Evolutionary conservation across 2,329 filamentous ascomycete genomes (phyloP).

Genomic region (Cladophialophora chaetospira): DNA sequence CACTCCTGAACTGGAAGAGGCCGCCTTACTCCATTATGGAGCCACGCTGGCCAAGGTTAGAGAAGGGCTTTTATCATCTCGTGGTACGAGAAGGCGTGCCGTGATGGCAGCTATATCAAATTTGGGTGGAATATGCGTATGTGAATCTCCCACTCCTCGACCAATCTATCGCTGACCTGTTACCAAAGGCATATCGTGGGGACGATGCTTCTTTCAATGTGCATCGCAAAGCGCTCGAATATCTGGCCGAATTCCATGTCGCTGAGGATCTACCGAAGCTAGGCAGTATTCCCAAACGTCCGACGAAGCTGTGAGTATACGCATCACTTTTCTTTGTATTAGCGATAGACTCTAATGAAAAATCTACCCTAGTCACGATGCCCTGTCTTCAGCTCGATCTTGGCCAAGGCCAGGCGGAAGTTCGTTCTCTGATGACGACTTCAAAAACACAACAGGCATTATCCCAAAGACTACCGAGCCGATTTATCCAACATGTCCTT

Average conservation of each 20-base stretch:
- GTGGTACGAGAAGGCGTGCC: constrained; percentile 1
- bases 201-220: constrained; percentile 1
- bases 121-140: constrained; percentile 20
- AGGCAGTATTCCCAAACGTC: neutral
- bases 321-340: neutral
- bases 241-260: neutral
- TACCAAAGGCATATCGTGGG: constrained; percentile 3
- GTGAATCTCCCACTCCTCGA: neutral
- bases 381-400: constrained; percentile 3
- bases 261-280: neutral
- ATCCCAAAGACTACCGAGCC: neutral
- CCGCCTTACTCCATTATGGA: constrained; percentile 22
- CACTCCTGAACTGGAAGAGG: constrained; percentile 11
- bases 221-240: constrained; percentile 3
- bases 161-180: neutral
- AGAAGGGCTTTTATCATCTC: constrained; percentile 1
- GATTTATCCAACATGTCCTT: constrained; percentile 41
- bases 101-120: constrained; percentile 20
- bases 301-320: neutral
- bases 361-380: neutral
- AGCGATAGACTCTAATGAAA: neutral
- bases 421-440: neutral
- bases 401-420: neutral
- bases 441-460: neutral
- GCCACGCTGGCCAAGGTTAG: constrained; percentile 14